Conservation (phyloP, 2,329 filamentous ascomycete genomes). For the Coniochaeta ligniaria region DNA sequence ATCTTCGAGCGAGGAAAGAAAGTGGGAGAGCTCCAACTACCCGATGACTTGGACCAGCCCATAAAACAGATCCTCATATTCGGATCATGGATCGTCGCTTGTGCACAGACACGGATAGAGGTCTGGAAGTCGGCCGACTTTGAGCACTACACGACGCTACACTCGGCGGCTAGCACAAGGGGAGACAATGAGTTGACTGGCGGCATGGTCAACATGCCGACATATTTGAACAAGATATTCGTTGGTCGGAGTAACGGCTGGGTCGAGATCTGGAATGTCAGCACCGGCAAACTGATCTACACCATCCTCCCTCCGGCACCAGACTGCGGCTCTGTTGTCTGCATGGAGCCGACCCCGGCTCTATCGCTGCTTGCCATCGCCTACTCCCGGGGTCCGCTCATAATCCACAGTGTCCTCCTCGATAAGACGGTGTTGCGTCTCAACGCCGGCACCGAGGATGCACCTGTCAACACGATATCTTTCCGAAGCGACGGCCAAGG, state of each 20-base stretch:
- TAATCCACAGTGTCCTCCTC: slow-evolving; percentile 73
- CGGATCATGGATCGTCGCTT: slow-evolving; percentile 85
- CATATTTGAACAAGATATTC: slow-evolving; percentile 93
- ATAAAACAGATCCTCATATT: slow-evolving; percentile 75
- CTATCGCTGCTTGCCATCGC: slow-evolving; percentile 83
- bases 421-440: slow-evolving; percentile 68
- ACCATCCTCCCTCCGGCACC: slow-evolving; percentile 73
- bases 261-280: slow-evolving; percentile 97
- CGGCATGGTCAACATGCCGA: slow-evolving; percentile 81
- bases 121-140: slow-evolving; percentile 80
- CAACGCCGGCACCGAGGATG: slow-evolving; percentile 56
- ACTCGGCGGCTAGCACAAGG: slow-evolving; percentile 47
- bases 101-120: slow-evolving; percentile 67
- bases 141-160: slow-evolving; percentile 86
- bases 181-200: slow-evolving; percentile 66
- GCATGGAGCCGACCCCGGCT: slow-evolving; percentile 75
- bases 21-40: slow-evolving; percentile 65
- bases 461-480: slow-evolving; percentile 71
- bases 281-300: slow-evolving; percentile 84
- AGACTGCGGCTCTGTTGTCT: slow-evolving; percentile 74
- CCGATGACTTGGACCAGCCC: slow-evolving; percentile 58
- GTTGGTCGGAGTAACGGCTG: slow-evolving; percentile 80
- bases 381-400: slow-evolving; percentile 70
- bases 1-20: slow-evolving; percentile 88
- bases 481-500: slow-evolving; percentile 88